phyloP scores from a whole-genome alignment of 2,329 filamentous ascomycete genomes.

The Tolypocladium cylindrosporum region DNA sequence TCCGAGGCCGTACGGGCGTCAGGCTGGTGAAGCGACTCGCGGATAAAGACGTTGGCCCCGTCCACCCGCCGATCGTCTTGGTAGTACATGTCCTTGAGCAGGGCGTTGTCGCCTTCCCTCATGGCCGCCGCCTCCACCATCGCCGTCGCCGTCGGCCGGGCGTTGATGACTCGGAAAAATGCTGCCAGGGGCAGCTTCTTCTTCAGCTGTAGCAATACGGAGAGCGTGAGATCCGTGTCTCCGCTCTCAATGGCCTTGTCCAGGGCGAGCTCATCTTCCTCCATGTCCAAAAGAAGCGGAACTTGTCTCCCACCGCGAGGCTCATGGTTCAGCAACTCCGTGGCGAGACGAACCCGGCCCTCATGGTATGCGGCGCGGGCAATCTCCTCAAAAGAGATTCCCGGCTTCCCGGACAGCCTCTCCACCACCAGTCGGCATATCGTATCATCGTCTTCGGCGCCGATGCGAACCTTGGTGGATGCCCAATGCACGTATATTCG shows the following conservation, averaged over 20 bases:
- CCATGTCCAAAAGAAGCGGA: conserved; percentile 84
- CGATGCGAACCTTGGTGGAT: conserved; percentile 80
- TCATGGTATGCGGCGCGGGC: conserved; percentile 90
- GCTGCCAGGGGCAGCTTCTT: conserved; percentile 81
- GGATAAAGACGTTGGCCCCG: conserved; percentile 76
- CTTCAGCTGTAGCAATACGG: conserved; percentile 78
- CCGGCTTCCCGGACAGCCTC: conserved; percentile 75
- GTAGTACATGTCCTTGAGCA: conserved; percentile 95
- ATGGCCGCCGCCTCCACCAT: conserved; percentile 76
- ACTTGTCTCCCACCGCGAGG: conserved; percentile 94
- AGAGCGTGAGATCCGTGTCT: conserved; percentile 86
- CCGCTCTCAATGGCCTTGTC: conserved; percentile 96
- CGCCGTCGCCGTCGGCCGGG: conserved; percentile 73
- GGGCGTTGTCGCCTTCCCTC: conserved; percentile 58
- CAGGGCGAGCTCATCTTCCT: conserved; percentile 87
- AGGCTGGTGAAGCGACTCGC: conserved; percentile 68
- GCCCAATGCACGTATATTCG: conserved; percentile 96
- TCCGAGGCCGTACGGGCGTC: conserved; percentile 63
- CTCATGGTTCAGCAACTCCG: conserved; percentile 84
- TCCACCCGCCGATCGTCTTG: conserved; percentile 89
- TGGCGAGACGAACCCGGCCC: conserved; percentile 79
- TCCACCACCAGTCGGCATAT: conserved; percentile 82
- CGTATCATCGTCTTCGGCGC: conserved; percentile 75
- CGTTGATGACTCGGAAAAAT: conserved; percentile 89
- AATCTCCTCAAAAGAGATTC: conserved; percentile 93